Base-by-base conservation (phyloP, 2,329 filamentous ascomycete genomes). In the Emergomyces orientalis region DNA sequence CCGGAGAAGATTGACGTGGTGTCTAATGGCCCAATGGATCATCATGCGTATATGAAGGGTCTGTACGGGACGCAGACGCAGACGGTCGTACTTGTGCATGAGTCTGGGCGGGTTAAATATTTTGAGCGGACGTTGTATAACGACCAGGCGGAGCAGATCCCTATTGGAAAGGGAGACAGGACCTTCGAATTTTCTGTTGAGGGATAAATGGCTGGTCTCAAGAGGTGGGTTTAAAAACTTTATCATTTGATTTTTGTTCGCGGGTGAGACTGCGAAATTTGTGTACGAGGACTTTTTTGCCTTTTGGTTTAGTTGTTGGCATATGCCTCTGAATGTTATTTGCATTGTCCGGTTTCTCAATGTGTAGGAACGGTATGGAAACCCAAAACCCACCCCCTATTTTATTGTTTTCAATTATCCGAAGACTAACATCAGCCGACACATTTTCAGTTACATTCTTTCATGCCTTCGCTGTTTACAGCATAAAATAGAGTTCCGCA, bases 51-150 rank as follows among this genome's bases (percentile, higher is more conserved):
- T 70, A 66, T 73, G 59, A 77, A 75, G 62, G 82, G 82, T 0
- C 73, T 80, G 8, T 88, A 88, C 69, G 86, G 85, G 0, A 88
- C 86, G 2, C 83, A 86, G 70, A 85, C 85, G 72, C 85, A 88
- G 70, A 85, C 83, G 0, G 74, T 88, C 8, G 75, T 88, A 1
- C 72, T 88, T 17, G 83, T 86, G 25, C 76, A 81, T 67, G 73
- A 74, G 37, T 69, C 80, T n/a, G 84, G 84, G 1, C 78, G 79
- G 61, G 79, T 86, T 43, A 82, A 79, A n/a, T 88, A 84, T 68
- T 77, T 86, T 41, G 86, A 88, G 71, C 76, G 85, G 62, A 86
- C 84, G 22, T 70, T 88, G 25, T 86, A 80, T 68, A 83, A 86
- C 68, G 73, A 78, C 14, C 71, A 82, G 55, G 83, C 79, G 2